Base-by-base conservation (phyloP, 352 stramenopile species). In the Pythium monospermum region DNA sequence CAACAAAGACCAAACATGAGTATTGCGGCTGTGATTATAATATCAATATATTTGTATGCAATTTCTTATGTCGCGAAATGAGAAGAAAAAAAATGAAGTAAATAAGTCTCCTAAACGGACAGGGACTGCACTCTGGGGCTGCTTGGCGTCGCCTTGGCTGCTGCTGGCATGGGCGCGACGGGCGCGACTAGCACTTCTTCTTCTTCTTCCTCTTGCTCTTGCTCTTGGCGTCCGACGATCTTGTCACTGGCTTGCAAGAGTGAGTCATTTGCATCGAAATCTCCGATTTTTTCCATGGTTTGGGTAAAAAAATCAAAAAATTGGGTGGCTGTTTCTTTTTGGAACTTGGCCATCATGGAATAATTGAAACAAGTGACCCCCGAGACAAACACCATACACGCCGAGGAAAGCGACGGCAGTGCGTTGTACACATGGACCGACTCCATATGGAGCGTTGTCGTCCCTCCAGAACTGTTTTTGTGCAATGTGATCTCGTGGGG, bases 331-430 rank as follows among this genome's bases (percentile, higher is more conserved):
- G 53, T 40, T 0, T 63, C 54, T 11, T 52, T 36, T 39, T 79
- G 56, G 33, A 86, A 54, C 47, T 86, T 86, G 61, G 71, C 53
- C 75, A 86, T 86, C 42, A 86, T 65, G 18, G 72, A 65, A 52
- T 84, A 86, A 49, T 78, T 69, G 54, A 86, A 86, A 18, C 62
- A 52, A 39, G 68, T 68, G 13, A 79, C 66, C 0, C 65, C 67
- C 38, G 68, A 76, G 40, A 80, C 45, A 53, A 73, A 83, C 13
- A 85, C 35, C 52, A 73, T 80, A 49, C 58, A 68, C 18, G 71
- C 74, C 11, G 74, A 71, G 41, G 69, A 60, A 12, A 85, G 64
- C 19, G 71, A 82, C 26, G 74, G 71, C 25, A 78, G 55, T 39
- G 74, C 76, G 31, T 64, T 83, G 57, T 83, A 85, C 23, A 82